Percentiles rank a stretch among this genome's conserved stretches.
These are phyloP conservation scores for Cyclostephanos invisitatus DNA, from an alignment of 108 stramenopile species.

Conservation along the genomic window DNA sequence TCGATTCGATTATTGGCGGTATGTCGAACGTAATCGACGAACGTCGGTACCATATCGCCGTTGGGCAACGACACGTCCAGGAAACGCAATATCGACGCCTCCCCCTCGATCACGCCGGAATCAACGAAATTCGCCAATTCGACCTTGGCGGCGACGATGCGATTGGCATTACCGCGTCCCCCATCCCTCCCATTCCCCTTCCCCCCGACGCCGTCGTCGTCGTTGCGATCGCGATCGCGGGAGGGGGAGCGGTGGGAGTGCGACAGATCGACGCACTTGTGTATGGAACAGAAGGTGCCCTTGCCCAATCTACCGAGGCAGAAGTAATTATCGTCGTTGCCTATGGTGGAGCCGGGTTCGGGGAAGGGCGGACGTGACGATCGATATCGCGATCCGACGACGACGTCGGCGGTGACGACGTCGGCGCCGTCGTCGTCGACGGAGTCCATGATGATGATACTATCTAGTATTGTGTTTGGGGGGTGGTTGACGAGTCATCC, in stretches of 20 bases:
- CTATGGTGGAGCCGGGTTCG: constrained; percentile 59
- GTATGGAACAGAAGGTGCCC: constrained; percentile 87
- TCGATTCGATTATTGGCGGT: too few relatives aligned
- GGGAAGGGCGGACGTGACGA: constrained; percentile 58
- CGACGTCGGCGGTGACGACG: background rate
- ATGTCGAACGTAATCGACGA: constrained; percentile 67
- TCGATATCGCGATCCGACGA: background rate
- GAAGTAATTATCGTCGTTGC: constrained; percentile 61
- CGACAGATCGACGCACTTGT: constrained; percentile 77
- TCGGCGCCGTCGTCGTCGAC: background rate
- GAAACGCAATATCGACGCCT: constrained; percentile 74
- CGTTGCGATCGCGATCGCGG: background rate
- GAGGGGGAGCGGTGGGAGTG: constrained; percentile 37
- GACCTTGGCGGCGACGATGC: constrained; percentile 83
- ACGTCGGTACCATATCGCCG: constrained; percentile 66
- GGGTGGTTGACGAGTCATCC: too few relatives aligned
- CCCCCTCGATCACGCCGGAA: constrained; percentile 81
- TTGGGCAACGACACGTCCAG: constrained; percentile 50
- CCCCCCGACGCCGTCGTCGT: constrained; percentile 8
- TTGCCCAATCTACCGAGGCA: constrained; percentile 75
- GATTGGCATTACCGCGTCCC: constrained; percentile 4
- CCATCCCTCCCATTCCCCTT: background rate
- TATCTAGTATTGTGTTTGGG: too few relatives aligned
- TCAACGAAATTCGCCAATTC: constrained; percentile 75
- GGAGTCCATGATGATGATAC: constrained; percentile 7